phyloP scores from a whole-genome alignment of 192 early-diverging fungal genomes.

The Gryganskiella cystojenkinii region DNA sequence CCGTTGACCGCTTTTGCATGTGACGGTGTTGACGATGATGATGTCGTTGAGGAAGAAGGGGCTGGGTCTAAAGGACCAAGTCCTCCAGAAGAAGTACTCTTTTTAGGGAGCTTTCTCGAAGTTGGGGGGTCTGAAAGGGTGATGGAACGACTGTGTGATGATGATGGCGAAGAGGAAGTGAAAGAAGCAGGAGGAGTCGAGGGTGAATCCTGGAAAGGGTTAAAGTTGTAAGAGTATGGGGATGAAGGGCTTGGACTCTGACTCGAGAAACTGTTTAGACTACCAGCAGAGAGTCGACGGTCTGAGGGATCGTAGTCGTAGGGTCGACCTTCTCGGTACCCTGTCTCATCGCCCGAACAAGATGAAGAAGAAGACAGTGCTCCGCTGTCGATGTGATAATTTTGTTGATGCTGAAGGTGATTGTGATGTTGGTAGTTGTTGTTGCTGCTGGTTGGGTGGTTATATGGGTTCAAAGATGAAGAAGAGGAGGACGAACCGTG shows the following conservation, averaged over 20 bases:
- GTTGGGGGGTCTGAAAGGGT: background rate
- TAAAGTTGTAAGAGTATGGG: constrained; percentile 6
- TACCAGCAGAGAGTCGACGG: constrained; percentile 24
- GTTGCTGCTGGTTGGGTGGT: background rate
- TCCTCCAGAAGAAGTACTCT: background rate
- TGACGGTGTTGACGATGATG: too few relatives aligned
- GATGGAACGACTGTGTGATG: background rate
- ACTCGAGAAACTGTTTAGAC: constrained; percentile 17
- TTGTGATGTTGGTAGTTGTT: constrained; percentile 2
- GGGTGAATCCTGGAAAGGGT: background rate
- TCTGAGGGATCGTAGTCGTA: background rate
- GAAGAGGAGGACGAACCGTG: background rate
- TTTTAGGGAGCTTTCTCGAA: background rate
- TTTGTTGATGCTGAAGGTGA: background rate
- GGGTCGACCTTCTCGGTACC: background rate
- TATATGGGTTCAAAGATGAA: background rate
- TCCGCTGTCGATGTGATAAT: background rate
- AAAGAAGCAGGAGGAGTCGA: too few relatives aligned
- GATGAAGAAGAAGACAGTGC: constrained; percentile 7
- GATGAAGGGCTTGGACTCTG: constrained; percentile 20
- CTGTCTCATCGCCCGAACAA: constrained; percentile 16
- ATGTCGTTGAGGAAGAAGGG: too few relatives aligned
- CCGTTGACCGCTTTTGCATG: too few relatives aligned
- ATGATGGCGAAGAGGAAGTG: background rate
- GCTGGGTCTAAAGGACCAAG: too few relatives aligned